phyloP scores from a whole-genome alignment of 148 eudicot species.

The Bassia scoparia region DNA sequence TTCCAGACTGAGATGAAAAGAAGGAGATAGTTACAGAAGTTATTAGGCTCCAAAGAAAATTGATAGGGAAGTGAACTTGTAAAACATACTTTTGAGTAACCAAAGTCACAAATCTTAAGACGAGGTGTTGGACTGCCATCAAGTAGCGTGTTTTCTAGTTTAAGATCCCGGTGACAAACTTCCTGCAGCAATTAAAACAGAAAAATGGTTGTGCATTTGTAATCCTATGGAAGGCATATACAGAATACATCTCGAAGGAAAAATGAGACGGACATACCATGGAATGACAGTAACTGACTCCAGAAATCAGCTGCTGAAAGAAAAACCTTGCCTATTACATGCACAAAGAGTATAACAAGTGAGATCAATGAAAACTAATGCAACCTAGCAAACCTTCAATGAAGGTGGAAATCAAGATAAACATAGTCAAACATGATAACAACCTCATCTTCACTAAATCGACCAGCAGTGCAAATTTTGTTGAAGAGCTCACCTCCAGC shows the following conservation, averaged over 20 bases:
- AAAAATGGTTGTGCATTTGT: neutral
- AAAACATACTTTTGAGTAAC: constrained; percentile 74
- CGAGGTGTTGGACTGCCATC: constrained; percentile 86
- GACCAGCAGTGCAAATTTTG: constrained; percentile 57
- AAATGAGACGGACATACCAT: constrained; percentile 39
- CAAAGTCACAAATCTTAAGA: constrained; percentile 89
- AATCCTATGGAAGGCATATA: neutral
- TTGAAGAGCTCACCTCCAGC: constrained; percentile 75
- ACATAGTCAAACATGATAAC: neutral
- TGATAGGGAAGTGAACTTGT: neutral
- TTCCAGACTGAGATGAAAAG: constrained; percentile 43
- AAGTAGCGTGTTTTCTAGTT: constrained; percentile 88
- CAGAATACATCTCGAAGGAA: neutral
- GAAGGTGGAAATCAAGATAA: neutral
- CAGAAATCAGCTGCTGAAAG: constrained; percentile 93
- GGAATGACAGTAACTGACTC: constrained; percentile 87
- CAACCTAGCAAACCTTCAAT: neutral
- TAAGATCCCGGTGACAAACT: constrained; percentile 89
- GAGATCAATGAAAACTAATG: neutral
- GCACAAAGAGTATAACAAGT: neutral
- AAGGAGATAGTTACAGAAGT: neutral
- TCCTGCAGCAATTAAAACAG: constrained; percentile 45
- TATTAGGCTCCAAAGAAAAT: neutral
- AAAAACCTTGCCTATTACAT: constrained; percentile 68
- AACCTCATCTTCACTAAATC: constrained; percentile 77